A percentile compares a stretch with the other conserved stretches of the same genome.
phyloP scores from a whole-genome alignment of 2,329 filamentous ascomycete species.

The Clarireedia homoeocarpa region DNA sequence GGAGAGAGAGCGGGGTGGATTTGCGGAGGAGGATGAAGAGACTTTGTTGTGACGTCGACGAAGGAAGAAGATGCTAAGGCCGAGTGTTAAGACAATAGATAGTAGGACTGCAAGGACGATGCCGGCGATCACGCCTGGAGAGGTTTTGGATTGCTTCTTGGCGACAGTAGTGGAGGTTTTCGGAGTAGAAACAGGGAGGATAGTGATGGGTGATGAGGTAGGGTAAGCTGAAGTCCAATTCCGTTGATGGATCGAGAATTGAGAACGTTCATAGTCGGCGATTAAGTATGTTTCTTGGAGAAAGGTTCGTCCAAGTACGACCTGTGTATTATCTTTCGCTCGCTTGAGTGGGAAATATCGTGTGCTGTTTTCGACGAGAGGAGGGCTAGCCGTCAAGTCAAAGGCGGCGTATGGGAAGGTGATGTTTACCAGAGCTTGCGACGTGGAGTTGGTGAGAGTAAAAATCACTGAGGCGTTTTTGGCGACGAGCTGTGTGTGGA shows the following conservation, averaged over 20 bases:
- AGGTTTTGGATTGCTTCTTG: background rate
- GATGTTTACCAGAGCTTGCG: slow-evolving; percentile 26
- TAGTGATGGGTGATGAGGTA: slow-evolving; percentile 14
- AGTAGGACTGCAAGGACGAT: slow-evolving; percentile 4
- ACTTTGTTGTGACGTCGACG: background rate
- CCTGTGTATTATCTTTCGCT: slow-evolving; percentile 29
- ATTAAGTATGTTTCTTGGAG: slow-evolving; percentile 33
- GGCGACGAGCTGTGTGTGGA: slow-evolving; percentile 20
- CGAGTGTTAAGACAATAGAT: slow-evolving; percentile 5
- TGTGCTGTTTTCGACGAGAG: slow-evolving; percentile 22
- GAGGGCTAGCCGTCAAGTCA: slow-evolving; percentile 31
- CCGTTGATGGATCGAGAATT: slow-evolving; percentile 33
- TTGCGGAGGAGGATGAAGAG: background rate
- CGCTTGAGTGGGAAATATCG: slow-evolving; percentile 34
- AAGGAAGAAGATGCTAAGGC: background rate
- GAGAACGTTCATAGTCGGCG: slow-evolving; percentile 34
- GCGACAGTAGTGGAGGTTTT: background rate
- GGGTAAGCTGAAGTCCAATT: slow-evolving; percentile 17
- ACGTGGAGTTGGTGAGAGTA: slow-evolving; percentile 27
- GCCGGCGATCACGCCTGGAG: background rate
- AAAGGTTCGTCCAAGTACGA: slow-evolving; percentile 33
- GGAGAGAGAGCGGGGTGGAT: background rate
- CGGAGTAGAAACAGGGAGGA: slow-evolving; percentile 8
- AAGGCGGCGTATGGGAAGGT: slow-evolving; percentile 34
- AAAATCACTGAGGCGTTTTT: slow-evolving; percentile 32